Evolutionary conservation across 208 protist genomes (phyloP), one percentile per base, ranked within the genome.

Genomic region (Crithidia expoeki): DNA sequence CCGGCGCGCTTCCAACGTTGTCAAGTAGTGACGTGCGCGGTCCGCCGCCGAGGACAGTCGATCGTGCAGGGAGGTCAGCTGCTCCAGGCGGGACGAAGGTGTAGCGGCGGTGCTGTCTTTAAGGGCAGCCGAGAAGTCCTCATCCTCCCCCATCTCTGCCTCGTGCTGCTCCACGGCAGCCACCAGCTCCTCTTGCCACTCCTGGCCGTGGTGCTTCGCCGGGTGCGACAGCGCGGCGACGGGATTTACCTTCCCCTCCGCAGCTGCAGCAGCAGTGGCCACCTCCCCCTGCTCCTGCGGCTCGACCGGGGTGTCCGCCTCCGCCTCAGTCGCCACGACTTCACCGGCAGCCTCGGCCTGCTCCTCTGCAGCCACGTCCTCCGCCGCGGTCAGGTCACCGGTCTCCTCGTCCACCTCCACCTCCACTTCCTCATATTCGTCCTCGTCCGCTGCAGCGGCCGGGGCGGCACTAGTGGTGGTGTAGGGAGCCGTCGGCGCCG

Each of bases 21-120:
- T 50, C 36, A 72, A 42, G 40, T 77, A 77, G 38, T 58, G 72
- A 77, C 74, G 74, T 51, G 74, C 74, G 56, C 69, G 68, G 44
- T 80, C 61, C 51, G 74, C 74, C 74, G 74, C 74, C 69, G 74
- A 80, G 65, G 74, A 80, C 74, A 80, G 63, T 77, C 72, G 72
- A 77, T 77, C 72, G 64, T 77, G 72, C 64, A 77, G 64, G 36
- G 58, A 71, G 42, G 72, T 49, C 38, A 77, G 72, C 58, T 77
- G 63, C 64, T 77, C 40, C 51, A 77, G 47, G 40, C 72, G 72
- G 17, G 47, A 47, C 50, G 72, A 49, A 17, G 72, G 72, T 27
- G 56, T 67, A 30, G 56, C 62, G 12, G 63, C 72, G 55, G 64
- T 47, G 40, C 56, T 33, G 53, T 72, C 33, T 28, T 30, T 28